Percentiles rank a stretch among this genome's conserved stretches.
Evolutionary conservation across 108 stramenopile species (phyloP).

Genomic region (Stephanodiscus triporus): DNA sequence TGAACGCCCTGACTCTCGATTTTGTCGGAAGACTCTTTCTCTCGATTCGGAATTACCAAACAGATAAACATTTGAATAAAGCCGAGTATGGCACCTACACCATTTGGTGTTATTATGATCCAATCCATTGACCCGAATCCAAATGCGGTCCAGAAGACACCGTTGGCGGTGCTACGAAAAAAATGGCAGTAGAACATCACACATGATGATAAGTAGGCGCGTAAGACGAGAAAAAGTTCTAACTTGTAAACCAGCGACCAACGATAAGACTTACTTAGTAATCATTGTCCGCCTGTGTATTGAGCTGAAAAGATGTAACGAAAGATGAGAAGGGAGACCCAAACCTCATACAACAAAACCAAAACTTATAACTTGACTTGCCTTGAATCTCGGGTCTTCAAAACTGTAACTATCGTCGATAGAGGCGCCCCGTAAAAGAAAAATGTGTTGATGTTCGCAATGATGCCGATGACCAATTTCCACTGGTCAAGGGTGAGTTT

Average conservation of each 20-base stretch:
- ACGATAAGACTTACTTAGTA: conserved; percentile 24
- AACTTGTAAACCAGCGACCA: neutral
- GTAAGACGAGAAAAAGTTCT: neutral
- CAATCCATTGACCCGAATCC: conserved; percentile 68
- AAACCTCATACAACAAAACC: neutral
- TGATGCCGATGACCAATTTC: conserved; percentile 62
- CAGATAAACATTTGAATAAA: conserved; percentile 64
- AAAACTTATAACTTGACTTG: neutral
- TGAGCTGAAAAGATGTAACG: conserved; percentile 19
- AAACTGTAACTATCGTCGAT: conserved; percentile 64
- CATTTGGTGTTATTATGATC: conserved; percentile 74
- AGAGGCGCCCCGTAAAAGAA: conserved; percentile 89
- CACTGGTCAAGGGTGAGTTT: conserved; percentile 23
- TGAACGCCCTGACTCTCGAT: neutral
- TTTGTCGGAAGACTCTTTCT: neutral
- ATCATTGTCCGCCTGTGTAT: conserved; percentile 53
- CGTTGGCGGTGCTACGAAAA: conserved; percentile 48
- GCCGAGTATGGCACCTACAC: conserved; percentile 67
- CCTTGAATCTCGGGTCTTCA: conserved; percentile 44
- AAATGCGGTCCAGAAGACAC: conserved; percentile 75
- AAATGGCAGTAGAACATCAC: neutral
- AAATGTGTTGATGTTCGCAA: conserved; percentile 73
- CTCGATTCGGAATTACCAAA: conserved; percentile 24
- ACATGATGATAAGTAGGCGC: neutral
- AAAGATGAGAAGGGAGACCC: neutral